Conservation (phyloP, 108 stramenopile species). For the Skeletonema marinoi region DNA sequence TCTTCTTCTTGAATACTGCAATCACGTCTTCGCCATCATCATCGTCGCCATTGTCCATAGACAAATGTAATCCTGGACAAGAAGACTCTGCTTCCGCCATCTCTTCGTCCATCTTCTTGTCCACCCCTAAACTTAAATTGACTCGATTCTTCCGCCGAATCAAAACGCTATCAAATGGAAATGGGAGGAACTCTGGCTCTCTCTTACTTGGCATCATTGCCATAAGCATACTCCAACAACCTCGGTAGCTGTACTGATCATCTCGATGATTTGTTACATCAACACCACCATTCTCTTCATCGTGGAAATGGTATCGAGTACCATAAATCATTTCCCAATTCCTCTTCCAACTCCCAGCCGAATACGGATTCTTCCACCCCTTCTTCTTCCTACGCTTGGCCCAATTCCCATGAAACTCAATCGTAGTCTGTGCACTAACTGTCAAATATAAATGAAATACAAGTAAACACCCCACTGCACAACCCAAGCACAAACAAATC, state of each 20-base stretch:
- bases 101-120: conserved; percentile 7
- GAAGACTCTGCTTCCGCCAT: conserved; percentile 10
- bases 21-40: neutral
- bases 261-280: neutral
- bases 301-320: neutral
- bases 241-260: conserved; percentile 20
- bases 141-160: conserved; percentile 31
- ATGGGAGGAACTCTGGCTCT: conserved; percentile 85
- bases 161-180: conserved; percentile 69
- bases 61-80: neutral
- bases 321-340: conserved; percentile 88
- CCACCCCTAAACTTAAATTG: neutral
- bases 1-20: neutral
- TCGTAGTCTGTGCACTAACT: conserved; percentile 84
- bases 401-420: conserved; percentile 91
- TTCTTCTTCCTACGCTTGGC: conserved; percentile 44
- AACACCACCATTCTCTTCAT: neutral
- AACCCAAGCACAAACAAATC: conserved; percentile 78
- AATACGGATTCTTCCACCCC: conserved; percentile 79
- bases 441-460: conserved; percentile 85
- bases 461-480: conserved; percentile 67
- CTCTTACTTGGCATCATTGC: conserved; percentile 65
- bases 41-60: neutral
- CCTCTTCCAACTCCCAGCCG: conserved; percentile 59
- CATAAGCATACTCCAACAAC: conserved; percentile 33